Evolutionary conservation across 495 filamentous ascomycete genomes (phyloP).

Genomic region (Sabuloglossum arenarium): DNA sequence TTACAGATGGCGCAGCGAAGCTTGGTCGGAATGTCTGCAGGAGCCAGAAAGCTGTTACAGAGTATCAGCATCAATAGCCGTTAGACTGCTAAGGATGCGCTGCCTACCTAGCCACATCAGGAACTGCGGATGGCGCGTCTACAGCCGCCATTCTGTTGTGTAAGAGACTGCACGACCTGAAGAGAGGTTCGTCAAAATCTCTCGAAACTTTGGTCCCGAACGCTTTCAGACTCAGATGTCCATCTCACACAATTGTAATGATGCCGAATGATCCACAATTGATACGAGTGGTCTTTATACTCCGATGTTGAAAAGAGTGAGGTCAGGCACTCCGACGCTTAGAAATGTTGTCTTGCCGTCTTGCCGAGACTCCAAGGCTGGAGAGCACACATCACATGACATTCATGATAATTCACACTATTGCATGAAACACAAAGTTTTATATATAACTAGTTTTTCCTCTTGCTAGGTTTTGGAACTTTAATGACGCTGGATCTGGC

Average conservation of each 20-base stretch:
- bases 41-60: conserved; percentile 41
- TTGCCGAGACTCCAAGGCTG: too few species aligned
- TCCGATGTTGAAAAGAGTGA: neutral
- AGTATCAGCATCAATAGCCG: neutral
- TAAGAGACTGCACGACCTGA: neutral
- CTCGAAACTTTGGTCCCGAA: neutral
- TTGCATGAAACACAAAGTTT: too few species aligned
- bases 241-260: neutral
- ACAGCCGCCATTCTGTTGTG: neutral
- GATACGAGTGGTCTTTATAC: neutral
- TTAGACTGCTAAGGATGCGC: neutral
- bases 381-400: too few species aligned
- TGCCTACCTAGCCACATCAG: conserved; percentile 1
- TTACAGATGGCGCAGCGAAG: conserved; percentile 85
- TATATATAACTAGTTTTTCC: too few species aligned
- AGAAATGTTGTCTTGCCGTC: too few species aligned
- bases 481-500: too few species aligned
- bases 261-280: neutral
- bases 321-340: neutral
- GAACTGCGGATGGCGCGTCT: neutral
- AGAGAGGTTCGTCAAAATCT: neutral
- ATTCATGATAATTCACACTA: too few species aligned
- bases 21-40: conserved; percentile 83
- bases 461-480: too few species aligned
- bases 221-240: neutral